These are phyloP conservation scores for Penstemon davidsonii DNA, from an alignment of 257 asterid genomes.

Conservation along the genomic window DNA sequence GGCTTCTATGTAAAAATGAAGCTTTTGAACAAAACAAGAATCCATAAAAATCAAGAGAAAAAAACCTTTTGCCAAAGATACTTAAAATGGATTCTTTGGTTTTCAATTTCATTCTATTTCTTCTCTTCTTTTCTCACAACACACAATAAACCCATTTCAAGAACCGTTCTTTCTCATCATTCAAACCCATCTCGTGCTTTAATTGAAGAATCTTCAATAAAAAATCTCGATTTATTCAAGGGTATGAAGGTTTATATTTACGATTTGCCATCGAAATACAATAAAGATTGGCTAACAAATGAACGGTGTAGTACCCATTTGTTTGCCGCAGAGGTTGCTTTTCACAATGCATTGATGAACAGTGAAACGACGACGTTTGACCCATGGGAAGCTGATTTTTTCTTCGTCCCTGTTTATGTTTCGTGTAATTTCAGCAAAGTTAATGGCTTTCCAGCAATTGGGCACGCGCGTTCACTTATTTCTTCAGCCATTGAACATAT, in stretches of 20 bases:
- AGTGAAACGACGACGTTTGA: slow-evolving; percentile 59
- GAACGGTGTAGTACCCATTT: slow-evolving; percentile 70
- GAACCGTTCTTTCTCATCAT: slow-evolving; percentile 39
- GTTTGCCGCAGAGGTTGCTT: slow-evolving; percentile 90
- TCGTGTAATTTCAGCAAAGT: slow-evolving; percentile 86
- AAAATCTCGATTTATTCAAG: slow-evolving; percentile 21
- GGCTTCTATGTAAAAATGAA: slow-evolving; percentile 76
- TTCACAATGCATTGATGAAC: slow-evolving; percentile 55
- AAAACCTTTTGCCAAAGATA: slow-evolving; percentile 42
- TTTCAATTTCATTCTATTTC: slow-evolving; percentile 58
- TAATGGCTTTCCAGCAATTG: slow-evolving; percentile 91
- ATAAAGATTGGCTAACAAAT: slow-evolving; percentile 61
- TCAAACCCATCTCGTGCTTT: slow-evolving; percentile 67
- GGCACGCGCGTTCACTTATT: slow-evolving; percentile 77
- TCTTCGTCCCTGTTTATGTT: slow-evolving; percentile 89
- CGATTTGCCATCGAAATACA: slow-evolving; percentile 71
- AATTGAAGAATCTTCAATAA: slow-evolving; percentile 39
- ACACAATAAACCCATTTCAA: slow-evolving; percentile 42
- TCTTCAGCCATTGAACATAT: slow-evolving; percentile 50
- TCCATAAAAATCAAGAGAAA: slow-evolving; percentile 32
- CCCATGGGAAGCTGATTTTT: slow-evolving; percentile 71
- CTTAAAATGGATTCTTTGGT: slow-evolving; percentile 73
- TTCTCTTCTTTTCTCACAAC: slow-evolving; percentile 59
- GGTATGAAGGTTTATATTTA: slow-evolving; percentile 63
- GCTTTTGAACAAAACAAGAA: slow-evolving; percentile 41